Percentiles rank a stretch among this genome's conserved stretches.
These are phyloP conservation scores for Baudoinia panamericana DNA, from an alignment of 495 filamentous ascomycete species.

Conservation along the genomic window DNA sequence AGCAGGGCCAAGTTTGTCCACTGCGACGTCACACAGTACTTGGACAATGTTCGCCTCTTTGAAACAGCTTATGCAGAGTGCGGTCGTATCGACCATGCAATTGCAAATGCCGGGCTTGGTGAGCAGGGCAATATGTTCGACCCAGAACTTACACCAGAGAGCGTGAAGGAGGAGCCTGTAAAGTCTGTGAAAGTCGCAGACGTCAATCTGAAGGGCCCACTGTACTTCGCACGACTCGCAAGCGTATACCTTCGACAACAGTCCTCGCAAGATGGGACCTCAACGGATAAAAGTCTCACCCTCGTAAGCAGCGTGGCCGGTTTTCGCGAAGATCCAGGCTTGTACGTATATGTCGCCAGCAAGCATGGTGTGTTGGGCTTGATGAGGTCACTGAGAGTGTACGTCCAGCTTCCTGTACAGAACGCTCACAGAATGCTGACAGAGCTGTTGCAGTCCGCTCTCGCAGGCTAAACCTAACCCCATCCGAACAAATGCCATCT, in stretches of 20 bases:
- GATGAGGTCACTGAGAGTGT: slow-evolving; percentile 12
- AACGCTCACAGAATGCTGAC: no score
- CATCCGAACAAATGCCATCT: slow-evolving; percentile 40
- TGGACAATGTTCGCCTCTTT: slow-evolving; percentile 17
- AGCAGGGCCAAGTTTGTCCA: slow-evolving; percentile 16
- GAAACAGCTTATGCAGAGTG: slow-evolving; percentile 6
- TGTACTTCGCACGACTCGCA: slow-evolving; percentile 19
- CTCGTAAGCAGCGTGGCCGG: slow-evolving; percentile 36
- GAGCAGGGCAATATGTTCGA: slow-evolving; percentile 17
- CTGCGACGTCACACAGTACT: slow-evolving; percentile 14
- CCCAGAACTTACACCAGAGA: slow-evolving; percentile 15
- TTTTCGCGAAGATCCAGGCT: slow-evolving; percentile 36
- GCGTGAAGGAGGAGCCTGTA: slow-evolving; percentile 8
- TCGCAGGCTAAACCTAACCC: slow-evolving; percentile 5
- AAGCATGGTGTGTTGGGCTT: slow-evolving; percentile 17
- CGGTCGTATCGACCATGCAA: slow-evolving; percentile 20
- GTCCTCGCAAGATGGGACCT: background rate
- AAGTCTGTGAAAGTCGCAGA: slow-evolving; percentile 8
- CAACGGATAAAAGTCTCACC: slow-evolving; percentile 36
- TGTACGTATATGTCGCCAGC: slow-evolving; percentile 35
- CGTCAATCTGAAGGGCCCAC: slow-evolving; percentile 17
- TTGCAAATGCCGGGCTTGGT: slow-evolving; percentile 18
- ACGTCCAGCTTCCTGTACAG: slow-evolving; percentile 1
- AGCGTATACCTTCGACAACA: slow-evolving; percentile 16
- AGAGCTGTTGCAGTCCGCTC: slow-evolving; percentile 5